A percentile compares a stretch with the other conserved stretches of the same genome.
phyloP scores from a whole-genome alignment of 2,329 filamentous ascomycete genomes.

The Aureobasidium lini region DNA sequence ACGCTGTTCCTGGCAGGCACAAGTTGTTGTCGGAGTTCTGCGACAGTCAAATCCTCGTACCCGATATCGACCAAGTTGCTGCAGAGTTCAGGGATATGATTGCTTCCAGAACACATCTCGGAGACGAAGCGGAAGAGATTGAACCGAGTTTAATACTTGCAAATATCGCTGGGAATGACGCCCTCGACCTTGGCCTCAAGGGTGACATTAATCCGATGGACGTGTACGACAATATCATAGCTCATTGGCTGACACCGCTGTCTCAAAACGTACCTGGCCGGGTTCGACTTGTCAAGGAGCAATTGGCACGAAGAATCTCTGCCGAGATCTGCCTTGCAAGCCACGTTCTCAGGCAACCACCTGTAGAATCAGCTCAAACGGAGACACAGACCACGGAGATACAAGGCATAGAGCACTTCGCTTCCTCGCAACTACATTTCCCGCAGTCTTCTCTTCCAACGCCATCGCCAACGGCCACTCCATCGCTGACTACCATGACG shows the following conservation, averaged over 20 bases:
- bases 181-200: slow-evolving; percentile 7
- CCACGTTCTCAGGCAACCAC: slow-evolving; percentile 15
- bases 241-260: slow-evolving; percentile 21
- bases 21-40: slow-evolving; percentile 4
- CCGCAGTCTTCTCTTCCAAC: slow-evolving; percentile 21
- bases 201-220: not conserved
- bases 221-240: slow-evolving; percentile 21
- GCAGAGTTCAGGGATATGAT: slow-evolving; percentile 15
- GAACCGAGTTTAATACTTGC: slow-evolving; percentile 2
- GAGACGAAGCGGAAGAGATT: not conserved
- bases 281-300: slow-evolving; percentile 26
- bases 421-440: not conserved
- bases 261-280: slow-evolving; percentile 20
- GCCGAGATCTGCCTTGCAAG: slow-evolving; percentile 32
- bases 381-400: slow-evolving; percentile 15
- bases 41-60: slow-evolving; percentile 13
- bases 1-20: not conserved
- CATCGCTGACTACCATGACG: slow-evolving; percentile 23
- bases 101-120: not conserved
- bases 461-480: slow-evolving; percentile 25
- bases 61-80: slow-evolving; percentile 17
- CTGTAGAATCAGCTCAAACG: not conserved
- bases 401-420: not conserved
- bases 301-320: slow-evolving; percentile 24
- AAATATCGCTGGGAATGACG: slow-evolving; percentile 4